A percentile compares a stretch with the other conserved stretches of the same genome.
Conservation (phyloP, 1,139 yeast genomes). For the Hemisphaericaspora lyxosophila region DNA sequence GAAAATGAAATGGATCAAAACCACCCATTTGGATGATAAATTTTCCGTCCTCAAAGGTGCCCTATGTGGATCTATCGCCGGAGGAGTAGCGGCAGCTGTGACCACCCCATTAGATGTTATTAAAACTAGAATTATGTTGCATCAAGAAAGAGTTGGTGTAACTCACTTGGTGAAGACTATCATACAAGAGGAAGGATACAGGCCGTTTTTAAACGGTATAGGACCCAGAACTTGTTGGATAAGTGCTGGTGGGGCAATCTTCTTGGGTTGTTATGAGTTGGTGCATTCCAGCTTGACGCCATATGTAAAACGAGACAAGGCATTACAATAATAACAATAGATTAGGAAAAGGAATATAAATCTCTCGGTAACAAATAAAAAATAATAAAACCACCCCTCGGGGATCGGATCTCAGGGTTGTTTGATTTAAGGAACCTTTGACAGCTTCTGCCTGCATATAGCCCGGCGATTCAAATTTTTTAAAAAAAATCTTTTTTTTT, state of each 20-base stretch:
- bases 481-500: too few species aligned
- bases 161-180: constrained; percentile 46
- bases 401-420: neutral
- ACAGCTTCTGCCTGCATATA: neutral
- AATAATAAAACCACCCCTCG: too few species aligned
- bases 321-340: neutral
- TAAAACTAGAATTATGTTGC: constrained; percentile 88
- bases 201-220: constrained; percentile 74
- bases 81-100: constrained; percentile 89
- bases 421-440: neutral
- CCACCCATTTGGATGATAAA: constrained; percentile 27
- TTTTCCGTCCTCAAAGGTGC: constrained; percentile 79
- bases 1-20: constrained; percentile 52
- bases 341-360: neutral
- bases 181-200: constrained; percentile 61
- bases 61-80: constrained; percentile 90
- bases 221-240: constrained; percentile 98
- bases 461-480: too few species aligned
- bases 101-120: constrained; percentile 94
- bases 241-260: constrained; percentile 96
- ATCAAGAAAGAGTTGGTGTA: constrained; percentile 50
- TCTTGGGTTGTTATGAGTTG: constrained; percentile 88
- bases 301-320: constrained; percentile 1
- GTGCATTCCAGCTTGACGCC: constrained; percentile 38
- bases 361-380: neutral